Evolutionary conservation across 768 basidiomycete species (phyloP).

Genomic region (Tricholoma matsutake): DNA sequence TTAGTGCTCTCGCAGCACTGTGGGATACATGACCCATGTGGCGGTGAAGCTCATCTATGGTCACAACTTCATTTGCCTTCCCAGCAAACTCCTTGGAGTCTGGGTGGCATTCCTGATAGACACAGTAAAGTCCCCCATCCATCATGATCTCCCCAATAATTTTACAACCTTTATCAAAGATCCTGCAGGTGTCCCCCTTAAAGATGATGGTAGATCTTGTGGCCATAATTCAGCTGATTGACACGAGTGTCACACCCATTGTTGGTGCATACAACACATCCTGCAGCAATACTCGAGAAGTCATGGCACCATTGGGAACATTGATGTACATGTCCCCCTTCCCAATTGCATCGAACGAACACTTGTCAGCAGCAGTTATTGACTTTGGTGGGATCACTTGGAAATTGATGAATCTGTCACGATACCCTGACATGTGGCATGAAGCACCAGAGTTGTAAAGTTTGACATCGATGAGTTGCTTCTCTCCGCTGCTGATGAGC

Average conservation of each 20-base stretch:
- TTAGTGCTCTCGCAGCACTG: not conserved
- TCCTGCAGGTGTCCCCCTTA: not conserved
- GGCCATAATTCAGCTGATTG: not conserved
- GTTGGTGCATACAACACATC: conserved; percentile 3
- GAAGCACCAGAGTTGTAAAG: conserved; percentile 18
- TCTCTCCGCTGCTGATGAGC: not conserved
- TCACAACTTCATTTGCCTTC: not conserved
- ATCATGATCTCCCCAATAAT: not conserved
- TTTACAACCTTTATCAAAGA: not conserved
- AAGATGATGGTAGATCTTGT: not conserved
- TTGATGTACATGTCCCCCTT: conserved; percentile 21
- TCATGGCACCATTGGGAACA: not conserved
- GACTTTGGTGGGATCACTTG: not conserved
- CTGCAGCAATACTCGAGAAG: not conserved
- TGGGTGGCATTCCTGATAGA: not conserved
- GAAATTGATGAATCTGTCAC: not conserved
- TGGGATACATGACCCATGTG: not conserved
- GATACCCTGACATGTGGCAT: conserved; percentile 11
- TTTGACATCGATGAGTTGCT: conserved; percentile 3
- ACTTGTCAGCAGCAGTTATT: not conserved
- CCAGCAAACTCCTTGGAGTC: not conserved
- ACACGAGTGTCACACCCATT: not conserved
- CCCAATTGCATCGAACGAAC: not conserved
- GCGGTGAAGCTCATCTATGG: not conserved
- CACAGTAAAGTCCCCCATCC: not conserved